Percentiles rank a stretch among this genome's conserved stretches.
Evolutionary conservation across 2,329 filamentous ascomycete genomes (phyloP).

Genomic region (Cladosporium oxysporum): DNA sequence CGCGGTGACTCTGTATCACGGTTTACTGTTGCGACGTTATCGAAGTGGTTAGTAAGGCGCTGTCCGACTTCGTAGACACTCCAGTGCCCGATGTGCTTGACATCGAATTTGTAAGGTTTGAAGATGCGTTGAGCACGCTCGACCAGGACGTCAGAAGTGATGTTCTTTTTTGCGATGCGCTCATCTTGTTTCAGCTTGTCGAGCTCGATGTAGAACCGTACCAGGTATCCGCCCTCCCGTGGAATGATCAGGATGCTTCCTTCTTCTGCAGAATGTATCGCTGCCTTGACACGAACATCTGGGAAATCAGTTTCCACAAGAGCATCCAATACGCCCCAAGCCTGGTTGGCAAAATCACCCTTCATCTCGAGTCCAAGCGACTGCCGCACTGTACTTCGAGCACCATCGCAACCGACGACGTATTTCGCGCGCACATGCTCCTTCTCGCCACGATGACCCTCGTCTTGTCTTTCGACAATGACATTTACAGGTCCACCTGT

Average conservation of each 20-base stretch:
- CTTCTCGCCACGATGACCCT: constrained; percentile 34
- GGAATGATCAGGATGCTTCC: constrained; percentile 82
- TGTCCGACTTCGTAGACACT: constrained; percentile 60
- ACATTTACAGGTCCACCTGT: constrained; percentile 55
- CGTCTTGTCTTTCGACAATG: constrained; percentile 41
- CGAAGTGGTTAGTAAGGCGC: constrained; percentile 66
- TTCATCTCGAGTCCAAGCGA: constrained; percentile 38
- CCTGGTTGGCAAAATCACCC: constrained; percentile 39
- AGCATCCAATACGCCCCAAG: constrained; percentile 41
- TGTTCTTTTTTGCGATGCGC: constrained; percentile 60
- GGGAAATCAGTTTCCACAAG: constrained; percentile 38
- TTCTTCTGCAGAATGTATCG: constrained; percentile 61
- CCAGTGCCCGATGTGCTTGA: constrained; percentile 68
- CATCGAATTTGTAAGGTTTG: constrained; percentile 65
- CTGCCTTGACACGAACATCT: constrained; percentile 55
- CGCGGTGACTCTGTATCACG: constrained; percentile 52
- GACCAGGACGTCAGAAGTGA: constrained; percentile 65
- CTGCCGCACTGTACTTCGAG: constrained; percentile 35
- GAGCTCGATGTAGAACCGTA: constrained; percentile 40
- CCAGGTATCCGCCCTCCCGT: constrained; percentile 37
- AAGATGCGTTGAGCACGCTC: constrained; percentile 65
- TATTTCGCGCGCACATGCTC: constrained; percentile 37
- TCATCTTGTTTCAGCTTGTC: constrained; percentile 46
- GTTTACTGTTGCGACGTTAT: constrained; percentile 60
- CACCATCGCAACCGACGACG: constrained; percentile 40